Evolutionary conservation across 805 yeast species (phyloP).

Genomic region (Sugiyamaella marilandica): DNA sequence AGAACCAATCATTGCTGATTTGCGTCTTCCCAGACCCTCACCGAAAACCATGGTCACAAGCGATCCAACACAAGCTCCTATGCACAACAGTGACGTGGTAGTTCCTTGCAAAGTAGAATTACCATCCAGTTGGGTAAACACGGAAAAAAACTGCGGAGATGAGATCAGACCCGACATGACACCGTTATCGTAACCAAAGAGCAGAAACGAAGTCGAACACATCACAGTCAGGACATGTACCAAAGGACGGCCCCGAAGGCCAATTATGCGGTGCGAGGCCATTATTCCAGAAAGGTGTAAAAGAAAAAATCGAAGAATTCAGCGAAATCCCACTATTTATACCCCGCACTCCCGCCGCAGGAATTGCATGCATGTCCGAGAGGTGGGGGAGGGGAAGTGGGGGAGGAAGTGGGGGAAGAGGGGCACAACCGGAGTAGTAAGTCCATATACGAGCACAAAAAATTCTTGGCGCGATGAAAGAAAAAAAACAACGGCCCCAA

Average conservation of each 20-base stretch:
- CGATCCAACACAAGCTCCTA: slow-evolving; percentile 76
- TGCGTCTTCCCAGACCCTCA: slow-evolving; percentile 62
- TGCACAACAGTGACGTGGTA: slow-evolving; percentile 49
- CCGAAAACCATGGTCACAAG: slow-evolving; percentile 57
- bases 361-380: too few species aligned
- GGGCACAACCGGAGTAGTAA: too few species aligned
- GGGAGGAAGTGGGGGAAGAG: too few species aligned
- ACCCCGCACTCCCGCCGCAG: background rate
- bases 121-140: slow-evolving; percentile 4
- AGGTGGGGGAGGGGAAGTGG: too few species aligned
- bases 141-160: slow-evolving; percentile 33
- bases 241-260: slow-evolving; percentile 5
- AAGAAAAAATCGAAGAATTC: background rate
- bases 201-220: slow-evolving; percentile 28
- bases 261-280: background rate
- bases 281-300: background rate
- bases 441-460: too few species aligned
- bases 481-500: too few species aligned
- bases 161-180: slow-evolving; percentile 70
- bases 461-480: too few species aligned
- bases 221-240: slow-evolving; percentile 4
- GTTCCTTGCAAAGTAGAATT: slow-evolving; percentile 52
- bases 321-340: background rate
- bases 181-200: slow-evolving; percentile 68
- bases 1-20: slow-evolving; percentile 49